Evolutionary conservation across 1,139 yeast genomes (phyloP), one percentile per base, ranked within the genome.

Genomic region (Geotrichum aggregatum): DNA sequence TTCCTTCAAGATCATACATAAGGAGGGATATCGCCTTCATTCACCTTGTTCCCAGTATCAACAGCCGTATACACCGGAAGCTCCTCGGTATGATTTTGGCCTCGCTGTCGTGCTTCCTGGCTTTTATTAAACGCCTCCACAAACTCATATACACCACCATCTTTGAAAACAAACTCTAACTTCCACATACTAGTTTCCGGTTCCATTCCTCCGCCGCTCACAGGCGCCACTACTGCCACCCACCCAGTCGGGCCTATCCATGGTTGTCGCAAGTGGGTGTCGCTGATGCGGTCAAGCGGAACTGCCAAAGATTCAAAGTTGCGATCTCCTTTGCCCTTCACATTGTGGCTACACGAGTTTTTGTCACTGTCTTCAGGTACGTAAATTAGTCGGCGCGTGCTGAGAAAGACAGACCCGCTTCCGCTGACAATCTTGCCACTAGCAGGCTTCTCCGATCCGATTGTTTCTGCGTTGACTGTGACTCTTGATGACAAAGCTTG

Each of bases 81-180:
- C n/a, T 46, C 50, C 14, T 51, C 54, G 28, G 33, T 35, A 24
- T 42, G 49, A 11, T 26, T 30, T 22, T 34, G 38, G 1, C 50
- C 54, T 3, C 16, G 16, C 16, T 22, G 16, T 21, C 40, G 19
- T 11, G 54, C 54, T 19, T 31, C 44, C 33, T 40, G 28, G 34
- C 47, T 30, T 38, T 39, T 28, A 8, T 21, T 40, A 31, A 42
- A 45, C 16, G 42, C 38, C 13, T 47, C 54, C 28, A 19, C 54
- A 47, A 47, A 52, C 16, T 52, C 54, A 21, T 52, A 52, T 14
- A 49, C 52, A 3, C 54, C 54, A 8, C 54, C 54, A 19, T 52
- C 54, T 30, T 19, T 24, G 35, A 47, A 52, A 13, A 38, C 38
- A 13, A 52, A 13, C 19, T 34, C 26, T 11, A 47, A 21, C 30